phyloP scores from a whole-genome alignment of 2,329 filamentous ascomycete species.

The Periconia digitata region DNA sequence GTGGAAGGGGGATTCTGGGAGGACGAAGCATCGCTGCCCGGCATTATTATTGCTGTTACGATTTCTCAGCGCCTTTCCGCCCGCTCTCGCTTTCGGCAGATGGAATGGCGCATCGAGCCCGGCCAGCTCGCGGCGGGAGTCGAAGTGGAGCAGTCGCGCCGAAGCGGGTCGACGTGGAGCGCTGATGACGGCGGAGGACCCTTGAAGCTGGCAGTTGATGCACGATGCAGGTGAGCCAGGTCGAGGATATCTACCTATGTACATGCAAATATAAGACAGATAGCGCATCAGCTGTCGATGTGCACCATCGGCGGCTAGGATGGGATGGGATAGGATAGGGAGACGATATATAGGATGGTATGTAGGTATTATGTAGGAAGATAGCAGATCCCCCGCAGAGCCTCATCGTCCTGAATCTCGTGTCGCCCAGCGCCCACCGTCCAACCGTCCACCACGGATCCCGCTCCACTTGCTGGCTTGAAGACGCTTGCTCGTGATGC shows the following conservation, averaged over 20 bases:
- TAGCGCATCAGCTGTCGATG: too few species aligned
- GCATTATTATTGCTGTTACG: constrained; percentile 12
- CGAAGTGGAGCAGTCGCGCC: constrained; percentile 1
- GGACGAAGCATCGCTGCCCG: constrained; percentile 23
- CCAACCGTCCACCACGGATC: constrained; percentile 13
- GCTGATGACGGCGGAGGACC: not conserved
- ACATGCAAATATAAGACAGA: not conserved
- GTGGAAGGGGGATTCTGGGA: constrained; percentile 38
- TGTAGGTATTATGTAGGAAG: not conserved
- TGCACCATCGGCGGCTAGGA: not conserved
- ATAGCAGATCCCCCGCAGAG: constrained; percentile 22
- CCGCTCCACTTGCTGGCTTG: too few species aligned
- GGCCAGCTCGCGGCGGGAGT: constrained; percentile 3
- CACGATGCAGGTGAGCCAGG: not conserved
- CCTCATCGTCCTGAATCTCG: constrained; percentile 23
- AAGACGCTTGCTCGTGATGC: too few species aligned
- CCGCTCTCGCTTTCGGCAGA: constrained; percentile 11
- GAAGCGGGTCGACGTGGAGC: not conserved
- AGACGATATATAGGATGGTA: not conserved
- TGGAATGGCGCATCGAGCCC: constrained; percentile 3
- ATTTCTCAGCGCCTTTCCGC: constrained; percentile 11
- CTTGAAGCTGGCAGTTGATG: not conserved
- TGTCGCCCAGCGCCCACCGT: constrained; percentile 9
- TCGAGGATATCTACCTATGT: too few species aligned
- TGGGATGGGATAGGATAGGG: not conserved